A percentile compares a stretch with the other conserved stretches of the same genome.
Evolutionary conservation across 2,329 filamentous ascomycete species (phyloP).

Genomic region (Aspergillus flavus): DNA sequence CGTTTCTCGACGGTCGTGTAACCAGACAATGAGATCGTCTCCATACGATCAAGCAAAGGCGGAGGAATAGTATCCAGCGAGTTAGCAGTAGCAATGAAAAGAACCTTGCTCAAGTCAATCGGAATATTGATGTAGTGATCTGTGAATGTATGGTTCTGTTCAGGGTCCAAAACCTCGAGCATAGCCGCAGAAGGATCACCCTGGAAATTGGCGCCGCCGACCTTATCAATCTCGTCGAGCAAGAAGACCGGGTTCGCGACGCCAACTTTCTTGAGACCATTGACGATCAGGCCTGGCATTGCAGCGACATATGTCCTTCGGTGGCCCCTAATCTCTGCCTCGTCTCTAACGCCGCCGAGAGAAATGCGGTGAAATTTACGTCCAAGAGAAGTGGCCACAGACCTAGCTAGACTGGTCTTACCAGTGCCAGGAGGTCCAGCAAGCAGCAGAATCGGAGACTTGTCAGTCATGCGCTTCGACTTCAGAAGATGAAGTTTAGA

Average conservation of each 20-base stretch:
- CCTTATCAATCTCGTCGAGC: constrained; percentile 97
- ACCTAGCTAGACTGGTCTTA: constrained; percentile 93
- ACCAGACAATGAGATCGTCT: constrained; percentile 88
- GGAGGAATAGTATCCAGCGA: constrained; percentile 90
- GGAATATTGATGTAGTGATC: constrained; percentile 97
- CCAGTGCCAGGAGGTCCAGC: constrained; percentile 93
- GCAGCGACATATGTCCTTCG: constrained; percentile 94
- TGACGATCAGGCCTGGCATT: constrained; percentile 96
- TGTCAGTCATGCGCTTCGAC: constrained; percentile 85
- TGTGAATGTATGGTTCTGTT: constrained; percentile 92
- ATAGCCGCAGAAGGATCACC: constrained; percentile 96
- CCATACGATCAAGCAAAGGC: constrained; percentile 95
- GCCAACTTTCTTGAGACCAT: constrained; percentile 90
- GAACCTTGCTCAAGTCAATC: constrained; percentile 91
- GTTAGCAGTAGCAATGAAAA: constrained; percentile 98
- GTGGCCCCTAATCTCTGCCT: constrained; percentile 95
- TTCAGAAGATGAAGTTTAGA: constrained; percentile 75
- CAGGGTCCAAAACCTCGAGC: constrained; percentile 95
- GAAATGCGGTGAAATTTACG: constrained; percentile 97
- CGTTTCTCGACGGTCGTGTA: constrained; percentile 98
- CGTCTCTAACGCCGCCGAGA: constrained; percentile 90
- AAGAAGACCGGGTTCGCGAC: constrained; percentile 94
- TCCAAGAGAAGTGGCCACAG: constrained; percentile 86
- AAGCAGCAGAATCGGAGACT: constrained; percentile 91
- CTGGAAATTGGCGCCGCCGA: constrained; percentile 87